phyloP scores from a whole-genome alignment of 768 basidiomycete species.

The Mycena alexandri region DNA sequence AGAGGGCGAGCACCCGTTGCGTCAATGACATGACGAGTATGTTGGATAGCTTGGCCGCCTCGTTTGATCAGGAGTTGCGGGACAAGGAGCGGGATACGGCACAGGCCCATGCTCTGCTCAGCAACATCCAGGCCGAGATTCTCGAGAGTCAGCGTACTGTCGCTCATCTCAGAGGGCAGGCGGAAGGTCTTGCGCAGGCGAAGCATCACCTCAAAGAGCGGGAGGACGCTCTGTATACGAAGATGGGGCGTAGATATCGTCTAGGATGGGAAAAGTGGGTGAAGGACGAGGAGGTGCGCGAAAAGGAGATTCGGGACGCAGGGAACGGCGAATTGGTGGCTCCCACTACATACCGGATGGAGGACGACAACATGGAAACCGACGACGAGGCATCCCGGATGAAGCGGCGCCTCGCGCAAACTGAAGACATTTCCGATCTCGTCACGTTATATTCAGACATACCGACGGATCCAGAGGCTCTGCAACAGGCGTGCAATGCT shows the following conservation, averaged over 20 bases:
- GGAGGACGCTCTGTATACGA: slow-evolving; percentile 73
- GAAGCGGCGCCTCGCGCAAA: slow-evolving; percentile 64
- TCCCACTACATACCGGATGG: slow-evolving; percentile 60
- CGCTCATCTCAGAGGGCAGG: slow-evolving; percentile 73
- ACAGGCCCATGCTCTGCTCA: slow-evolving; percentile 89
- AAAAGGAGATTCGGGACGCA: slow-evolving; percentile 73
- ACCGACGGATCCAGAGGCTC: slow-evolving; percentile 67
- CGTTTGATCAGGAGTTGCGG: slow-evolving; percentile 92
- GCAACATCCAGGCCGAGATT: slow-evolving; percentile 91
- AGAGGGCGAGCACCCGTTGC: slow-evolving; percentile 87
- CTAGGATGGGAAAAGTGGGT: slow-evolving; percentile 96
- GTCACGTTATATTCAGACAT: slow-evolving; percentile 67
- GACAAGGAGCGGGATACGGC: slow-evolving; percentile 93
- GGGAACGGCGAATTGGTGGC: slow-evolving; percentile 68
- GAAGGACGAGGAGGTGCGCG: slow-evolving; percentile 84
- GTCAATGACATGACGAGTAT: slow-evolving; percentile 88
- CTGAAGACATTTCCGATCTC: slow-evolving; percentile 77
- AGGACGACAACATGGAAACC: slow-evolving; percentile 59
- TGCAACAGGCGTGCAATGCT: slow-evolving; percentile 67
- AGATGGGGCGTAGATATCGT: slow-evolving; percentile 87
- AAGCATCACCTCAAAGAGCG: slow-evolving; percentile 70
- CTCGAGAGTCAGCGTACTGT: slow-evolving; percentile 86
- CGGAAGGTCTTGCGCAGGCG: slow-evolving; percentile 73
- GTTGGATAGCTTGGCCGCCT: slow-evolving; percentile 88
- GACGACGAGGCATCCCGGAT: slow-evolving; percentile 64